These are phyloP conservation scores for Trichoderma sp. DNA, from an alignment of 2,329 filamentous ascomycete genomes.

Conservation along the genomic window DNA sequence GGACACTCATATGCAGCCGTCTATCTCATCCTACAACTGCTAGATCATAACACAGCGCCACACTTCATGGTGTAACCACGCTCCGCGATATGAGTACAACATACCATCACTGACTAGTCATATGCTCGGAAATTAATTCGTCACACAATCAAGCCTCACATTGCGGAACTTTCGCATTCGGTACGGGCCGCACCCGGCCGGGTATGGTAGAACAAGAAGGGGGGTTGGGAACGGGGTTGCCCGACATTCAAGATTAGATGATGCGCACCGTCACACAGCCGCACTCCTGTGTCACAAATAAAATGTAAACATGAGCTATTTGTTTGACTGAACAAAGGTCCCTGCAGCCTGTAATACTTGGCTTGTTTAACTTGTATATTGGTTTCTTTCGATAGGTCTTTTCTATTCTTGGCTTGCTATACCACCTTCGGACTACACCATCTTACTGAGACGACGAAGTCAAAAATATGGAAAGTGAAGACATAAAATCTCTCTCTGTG, in stretches of 20 bases:
- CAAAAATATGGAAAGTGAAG: no score
- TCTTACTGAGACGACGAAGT: no score
- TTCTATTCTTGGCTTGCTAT: background rate
- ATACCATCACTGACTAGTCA: background rate
- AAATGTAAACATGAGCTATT: background rate
- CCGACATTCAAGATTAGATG: background rate
- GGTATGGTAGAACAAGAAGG: background rate
- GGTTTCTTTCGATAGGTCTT: background rate
- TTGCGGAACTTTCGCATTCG: background rate
- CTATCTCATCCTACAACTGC: no score
- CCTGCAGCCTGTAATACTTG: background rate
- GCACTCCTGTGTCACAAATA: background rate
- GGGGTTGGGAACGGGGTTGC: background rate
- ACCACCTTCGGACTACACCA: background rate
- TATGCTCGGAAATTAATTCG: background rate
- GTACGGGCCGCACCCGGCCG: background rate
- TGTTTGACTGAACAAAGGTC: background rate
- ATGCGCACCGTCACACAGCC: background rate
- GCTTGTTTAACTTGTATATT: background rate
- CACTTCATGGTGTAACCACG: background rate
- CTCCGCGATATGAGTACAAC: background rate
- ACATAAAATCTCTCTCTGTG: no score
- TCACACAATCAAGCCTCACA: background rate
- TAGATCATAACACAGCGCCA: background rate
- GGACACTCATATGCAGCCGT: no score